Base-by-base conservation (phyloP, 306 rosid species). In the Vigna angularis region DNA sequence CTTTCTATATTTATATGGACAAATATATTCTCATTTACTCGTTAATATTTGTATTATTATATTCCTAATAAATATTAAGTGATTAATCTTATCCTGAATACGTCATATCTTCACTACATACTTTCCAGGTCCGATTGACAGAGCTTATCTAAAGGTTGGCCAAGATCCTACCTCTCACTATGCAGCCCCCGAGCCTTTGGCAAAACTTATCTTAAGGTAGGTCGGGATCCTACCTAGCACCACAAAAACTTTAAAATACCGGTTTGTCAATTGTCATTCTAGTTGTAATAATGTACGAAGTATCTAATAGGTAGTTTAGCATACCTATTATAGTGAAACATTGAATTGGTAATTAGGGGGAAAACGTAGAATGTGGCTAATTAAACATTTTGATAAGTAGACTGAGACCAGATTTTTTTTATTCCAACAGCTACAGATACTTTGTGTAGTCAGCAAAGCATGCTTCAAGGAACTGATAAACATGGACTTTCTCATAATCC, bases 401-500 rank as follows among this genome's bases (percentile, higher is more conserved):
- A 59, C 63, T 53, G 50, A 16, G 57, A 30, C 34, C 5, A 30
- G 34, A 30, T 30, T 50, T 44, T 66, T 58, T 66, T 28, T 28
- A 59, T 53, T 58, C 45, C 48, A 44, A 70, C 11, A 59, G 68
- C 73, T 26, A 57, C 16, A 65, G 38, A 51, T 67, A 49, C 61
- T 30, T 78, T 69, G 61, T 51, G 13, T 79, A 66, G 24, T 5
- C 42, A 63, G 62, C 66, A 64, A 55, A 63, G 52, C 59, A 20
- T 55, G 64, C 42, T 67, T 57, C 17, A 38, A 61, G 77, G 73
- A 70, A 52, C 57, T 5, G 9, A 26, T 47, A 61, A 18, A 48
- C 52, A 81, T 22, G 66, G 59, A 61, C 42, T 24, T 24, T 45
- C 40, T 66, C 79, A 70, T 13, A n/a, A 44, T 53, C 75, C 44